Evolutionary conservation across 495 filamentous ascomycete species (phyloP).

Genomic region (Thozetella sp.): DNA sequence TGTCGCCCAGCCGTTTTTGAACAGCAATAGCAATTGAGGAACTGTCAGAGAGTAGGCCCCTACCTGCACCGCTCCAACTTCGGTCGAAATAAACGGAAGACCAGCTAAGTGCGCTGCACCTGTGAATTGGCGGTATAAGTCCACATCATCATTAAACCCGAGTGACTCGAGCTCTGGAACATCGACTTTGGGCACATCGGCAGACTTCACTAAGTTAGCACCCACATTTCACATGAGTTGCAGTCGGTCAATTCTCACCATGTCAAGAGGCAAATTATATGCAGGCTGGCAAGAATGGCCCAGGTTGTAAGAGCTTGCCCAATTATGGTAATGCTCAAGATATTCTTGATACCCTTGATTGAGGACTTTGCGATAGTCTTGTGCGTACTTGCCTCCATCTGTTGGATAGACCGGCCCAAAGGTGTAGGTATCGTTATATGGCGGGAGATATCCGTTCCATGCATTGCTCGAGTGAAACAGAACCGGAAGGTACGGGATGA

Average conservation of each 20-base stretch:
- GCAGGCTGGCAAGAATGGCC: conserved; percentile 45
- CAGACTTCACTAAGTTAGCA: not conserved
- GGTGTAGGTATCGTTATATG: conserved; percentile 13
- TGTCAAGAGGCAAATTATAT: conserved; percentile 51
- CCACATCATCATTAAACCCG: conserved; percentile 35
- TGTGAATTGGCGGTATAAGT: conserved; percentile 46
- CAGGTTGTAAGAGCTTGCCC: conserved; percentile 34
- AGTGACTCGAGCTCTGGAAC: conserved; percentile 51
- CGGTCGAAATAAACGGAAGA: conserved; percentile 38
- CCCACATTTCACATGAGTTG: not conserved
- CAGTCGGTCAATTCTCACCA: conserved; percentile 34
- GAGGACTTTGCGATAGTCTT: conserved; percentile 20
- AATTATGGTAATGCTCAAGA: conserved; percentile 27
- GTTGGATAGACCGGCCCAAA: conserved; percentile 16
- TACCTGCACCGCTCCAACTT: conserved; percentile 29
- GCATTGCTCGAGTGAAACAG: conserved; percentile 34
- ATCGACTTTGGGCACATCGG: conserved; percentile 39
- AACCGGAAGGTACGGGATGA: conserved; percentile 33
- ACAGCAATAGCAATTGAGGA: conserved; percentile 21
- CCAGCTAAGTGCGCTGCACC: conserved; percentile 40
- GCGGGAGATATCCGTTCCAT: conserved; percentile 22
- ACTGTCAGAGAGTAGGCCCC: conserved; percentile 29
- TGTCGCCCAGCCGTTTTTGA: conserved; percentile 35
- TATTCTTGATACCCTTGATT: conserved; percentile 24
- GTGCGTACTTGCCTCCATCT: conserved; percentile 18